A percentile compares a stretch with the other conserved stretches of the same genome.
phyloP scores from a whole-genome alignment of 257 asterid genomes.

The Anisodus tanguticus region DNA sequence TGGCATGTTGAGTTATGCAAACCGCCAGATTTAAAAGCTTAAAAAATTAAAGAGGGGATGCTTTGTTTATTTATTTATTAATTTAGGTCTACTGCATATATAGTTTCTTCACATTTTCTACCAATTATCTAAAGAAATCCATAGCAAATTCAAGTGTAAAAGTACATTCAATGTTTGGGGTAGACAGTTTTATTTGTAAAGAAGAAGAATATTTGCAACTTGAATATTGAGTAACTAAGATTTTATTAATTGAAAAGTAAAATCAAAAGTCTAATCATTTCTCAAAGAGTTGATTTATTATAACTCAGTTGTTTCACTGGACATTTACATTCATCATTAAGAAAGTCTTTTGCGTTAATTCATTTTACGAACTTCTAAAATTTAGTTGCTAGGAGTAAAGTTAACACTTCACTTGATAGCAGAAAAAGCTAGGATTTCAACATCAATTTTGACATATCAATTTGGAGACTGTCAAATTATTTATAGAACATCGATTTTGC shows the following conservation, averaged over 20 bases:
- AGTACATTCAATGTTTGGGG: too few species aligned
- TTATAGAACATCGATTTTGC: not conserved
- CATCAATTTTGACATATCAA: not conserved
- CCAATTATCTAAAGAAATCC: not conserved
- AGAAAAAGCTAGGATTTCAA: not conserved
- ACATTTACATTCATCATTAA: not conserved
- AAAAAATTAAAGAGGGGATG: not conserved
- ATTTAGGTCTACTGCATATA: not conserved
- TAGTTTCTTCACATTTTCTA: conserved; percentile 8
- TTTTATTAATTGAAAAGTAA: not conserved
- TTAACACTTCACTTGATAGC: not conserved
- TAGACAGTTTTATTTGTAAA: not conserved
- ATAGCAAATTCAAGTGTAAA: conserved; percentile 1
- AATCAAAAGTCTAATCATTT: not conserved
- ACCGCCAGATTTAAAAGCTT: not conserved
- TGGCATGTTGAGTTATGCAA: conserved; percentile 6
- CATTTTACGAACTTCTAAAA: not conserved
- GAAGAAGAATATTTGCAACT: not conserved
- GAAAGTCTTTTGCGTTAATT: not conserved
- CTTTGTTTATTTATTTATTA: not conserved
- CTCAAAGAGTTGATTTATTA: not conserved
- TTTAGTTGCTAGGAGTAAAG: not conserved
- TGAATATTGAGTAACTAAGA: too few species aligned
- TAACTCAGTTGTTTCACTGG: not conserved
- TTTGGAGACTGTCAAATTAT: not conserved